phyloP scores from a whole-genome alignment of 441 rosid genomes.

The Macaranga tanarius region DNA sequence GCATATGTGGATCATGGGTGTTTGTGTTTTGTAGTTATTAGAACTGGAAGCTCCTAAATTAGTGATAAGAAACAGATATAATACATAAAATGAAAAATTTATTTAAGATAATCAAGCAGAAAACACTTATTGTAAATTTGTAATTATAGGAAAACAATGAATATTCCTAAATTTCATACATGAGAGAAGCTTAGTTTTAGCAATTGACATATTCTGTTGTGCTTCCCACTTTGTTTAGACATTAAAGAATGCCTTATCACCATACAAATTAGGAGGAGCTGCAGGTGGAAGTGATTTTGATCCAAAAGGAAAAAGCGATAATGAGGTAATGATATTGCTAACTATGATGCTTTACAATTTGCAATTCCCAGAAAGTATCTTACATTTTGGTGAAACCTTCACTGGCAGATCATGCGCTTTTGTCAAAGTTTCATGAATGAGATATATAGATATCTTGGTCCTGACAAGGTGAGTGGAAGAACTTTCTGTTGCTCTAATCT shows the following conservation, averaged over 20 bases:
- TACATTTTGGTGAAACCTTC: constrained; percentile 30
- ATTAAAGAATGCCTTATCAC: constrained; percentile 92
- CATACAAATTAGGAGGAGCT: constrained; percentile 98
- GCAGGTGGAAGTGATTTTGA: constrained; percentile 99
- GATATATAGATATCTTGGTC: constrained; percentile 86
- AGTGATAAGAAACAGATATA: constrained; percentile 8
- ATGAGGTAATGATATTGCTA: constrained; percentile 58
- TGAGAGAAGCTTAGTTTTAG: constrained; percentile 10
- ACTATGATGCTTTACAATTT: constrained; percentile 5
- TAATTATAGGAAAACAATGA: constrained; percentile 13
- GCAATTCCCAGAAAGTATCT: constrained; percentile 30
- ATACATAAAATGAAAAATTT: neutral
- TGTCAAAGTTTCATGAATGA: constrained; percentile 99
- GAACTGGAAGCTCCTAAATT: neutral
- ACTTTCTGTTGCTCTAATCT: constrained; percentile 3
- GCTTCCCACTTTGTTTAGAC: constrained; percentile 49
- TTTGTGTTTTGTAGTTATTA: constrained; percentile 14
- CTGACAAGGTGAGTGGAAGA: constrained; percentile 68
- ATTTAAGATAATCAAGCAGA: constrained; percentile 1
- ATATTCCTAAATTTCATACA: constrained; percentile 2
- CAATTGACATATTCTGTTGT: constrained; percentile 10
- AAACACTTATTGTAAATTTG: constrained; percentile 16
- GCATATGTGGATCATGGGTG: neutral
- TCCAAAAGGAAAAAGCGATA: constrained; percentile 98
- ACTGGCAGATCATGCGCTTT: constrained; percentile 89